Base-by-base conservation (phyloP, 495 filamentous ascomycete species). In the Hypomontagnella monticulosa region DNA sequence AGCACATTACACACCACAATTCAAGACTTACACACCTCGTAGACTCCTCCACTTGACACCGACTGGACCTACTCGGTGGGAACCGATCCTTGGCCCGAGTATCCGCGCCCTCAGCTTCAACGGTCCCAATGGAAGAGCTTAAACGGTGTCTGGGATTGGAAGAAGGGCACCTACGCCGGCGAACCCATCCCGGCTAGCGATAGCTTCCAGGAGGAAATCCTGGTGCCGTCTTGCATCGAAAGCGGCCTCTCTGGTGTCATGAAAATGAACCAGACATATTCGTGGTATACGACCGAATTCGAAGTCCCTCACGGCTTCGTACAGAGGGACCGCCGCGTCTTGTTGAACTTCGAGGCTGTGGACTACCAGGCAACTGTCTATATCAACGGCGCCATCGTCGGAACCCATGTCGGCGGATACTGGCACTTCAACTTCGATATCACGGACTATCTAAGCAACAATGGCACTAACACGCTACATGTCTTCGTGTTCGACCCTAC, bases 331-430 rank as follows among this genome's bases (percentile, higher is more conserved):
- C 59, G 73, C 11, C 70, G 71, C 0, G 75, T 88, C 3, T 52
- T 89, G 51, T 77, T 91, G n/a, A 85, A 89, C 49, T 91, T 91
- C 52, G 88, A 84, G 41, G 88, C 88, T 1, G 85, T 90, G 8
- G 88, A 91, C 61, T 87, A 90, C 61, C 81, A 89, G 63, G 84
- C 88, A 0, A 87, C 84, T 0, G 84, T 91, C 0, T 88, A 84
- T 49, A 75, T 91, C 66, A 90, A 91, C 57, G 85, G 85, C 0
- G 50, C 80, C 32, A 50, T 84, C 7, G 81, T 80, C 7, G 83
- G 78, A 3, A 82, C 80, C 50, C 78, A 91, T 47, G 78, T 77
- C 11, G 88, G 88, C 19, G 88, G 88, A 1, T 90, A 89, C 67
- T 87, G 81, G 61, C 78, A 81, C 5, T 90, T 90, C 65, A 75